A percentile compares a stretch with the other conserved stretches of the same genome.
phyloP scores from a whole-genome alignment of 495 filamentous ascomycete genomes.

The Penicillium ucsense region DNA sequence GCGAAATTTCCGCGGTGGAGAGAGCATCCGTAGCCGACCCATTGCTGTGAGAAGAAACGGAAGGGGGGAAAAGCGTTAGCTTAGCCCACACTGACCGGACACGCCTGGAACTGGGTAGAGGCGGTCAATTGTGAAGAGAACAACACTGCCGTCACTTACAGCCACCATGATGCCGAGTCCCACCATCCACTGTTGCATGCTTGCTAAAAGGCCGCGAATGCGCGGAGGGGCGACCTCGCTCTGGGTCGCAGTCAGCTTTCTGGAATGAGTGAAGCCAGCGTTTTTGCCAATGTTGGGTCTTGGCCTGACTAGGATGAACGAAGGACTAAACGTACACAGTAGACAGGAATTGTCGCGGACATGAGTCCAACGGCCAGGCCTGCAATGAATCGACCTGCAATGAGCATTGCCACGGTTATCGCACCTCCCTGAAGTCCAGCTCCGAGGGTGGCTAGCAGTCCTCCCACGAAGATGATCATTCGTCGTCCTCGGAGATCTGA shows the following conservation, averaged over 20 bases:
- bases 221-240: slow-evolving; percentile 22
- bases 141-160: slow-evolving; percentile 20
- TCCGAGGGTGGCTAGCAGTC: slow-evolving; percentile 34
- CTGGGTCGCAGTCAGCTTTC: slow-evolving; percentile 17
- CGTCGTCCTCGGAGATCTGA: slow-evolving; percentile 38
- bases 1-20: slow-evolving; percentile 35
- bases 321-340: slow-evolving; percentile 19
- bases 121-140: neutral
- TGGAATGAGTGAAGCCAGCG: neutral
- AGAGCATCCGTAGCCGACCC: slow-evolving; percentile 46
- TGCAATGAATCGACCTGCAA: slow-evolving; percentile 42
- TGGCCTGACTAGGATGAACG: too few species aligned
- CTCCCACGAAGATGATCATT: slow-evolving; percentile 39
- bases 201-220: slow-evolving; percentile 16
- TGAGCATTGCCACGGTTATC: slow-evolving; percentile 41
- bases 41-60: slow-evolving; percentile 16
- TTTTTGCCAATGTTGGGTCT: too few species aligned
- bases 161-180: slow-evolving; percentile 40
- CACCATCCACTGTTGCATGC: slow-evolving; percentile 37
- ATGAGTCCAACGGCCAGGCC: slow-evolving; percentile 42
- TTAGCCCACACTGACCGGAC: too few species aligned
- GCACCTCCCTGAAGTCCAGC: slow-evolving; percentile 42
- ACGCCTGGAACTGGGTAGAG: too few species aligned
- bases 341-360: slow-evolving; percentile 42
- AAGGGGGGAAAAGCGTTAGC: too few species aligned